Evolutionary conservation across 345 rosid species (phyloP).

Genomic region (Sapria himalayana): DNA sequence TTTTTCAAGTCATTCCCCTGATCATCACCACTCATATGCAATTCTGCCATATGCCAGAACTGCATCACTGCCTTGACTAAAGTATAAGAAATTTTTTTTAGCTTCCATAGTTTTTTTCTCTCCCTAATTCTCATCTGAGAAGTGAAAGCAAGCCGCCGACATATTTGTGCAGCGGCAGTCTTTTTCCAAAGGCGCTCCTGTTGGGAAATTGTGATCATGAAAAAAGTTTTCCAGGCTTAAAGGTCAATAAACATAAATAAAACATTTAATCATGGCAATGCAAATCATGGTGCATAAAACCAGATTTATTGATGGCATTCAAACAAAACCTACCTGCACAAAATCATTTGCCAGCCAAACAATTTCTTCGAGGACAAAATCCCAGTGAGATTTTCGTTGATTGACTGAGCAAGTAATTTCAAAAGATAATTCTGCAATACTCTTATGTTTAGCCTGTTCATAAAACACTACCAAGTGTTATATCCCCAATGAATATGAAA

Average conservation of each 20-base stretch:
- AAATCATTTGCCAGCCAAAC: conserved; percentile 97
- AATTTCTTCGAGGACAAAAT: conserved; percentile 98
- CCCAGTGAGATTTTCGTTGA: conserved; percentile 63
- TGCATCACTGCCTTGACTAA: conserved; percentile 69
- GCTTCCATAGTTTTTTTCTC: conserved; percentile 25
- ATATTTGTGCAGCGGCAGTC: conserved; percentile 89
- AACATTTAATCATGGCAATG: too few species aligned
- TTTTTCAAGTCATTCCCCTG: conserved; percentile 12
- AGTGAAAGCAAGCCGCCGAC: conserved; percentile 44
- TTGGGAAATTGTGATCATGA: conserved; percentile 5
- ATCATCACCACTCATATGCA: conserved; percentile 18
- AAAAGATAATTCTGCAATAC: conserved; percentile 72
- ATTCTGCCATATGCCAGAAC: conserved; percentile 67
- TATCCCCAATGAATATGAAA: conserved; percentile 8
- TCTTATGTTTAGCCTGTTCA: conserved; percentile 67
- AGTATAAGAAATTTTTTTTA: conserved; percentile 37
- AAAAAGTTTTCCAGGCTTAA: conserved; percentile 2
- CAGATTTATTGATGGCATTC: conserved; percentile 5
- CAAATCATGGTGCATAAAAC: too few species aligned
- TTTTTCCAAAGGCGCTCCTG: conserved; percentile 98
- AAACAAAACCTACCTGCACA: conserved; percentile 48
- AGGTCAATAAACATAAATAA: too few species aligned
- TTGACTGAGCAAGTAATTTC: conserved; percentile 24
- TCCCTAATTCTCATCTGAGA: conserved; percentile 39
- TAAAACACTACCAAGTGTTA: conserved; percentile 9